A percentile compares a stretch with the other conserved stretches of the same genome.
These are phyloP conservation scores for Dictyostelium capitatum DNA, from an alignment of 78 protist species.

Conservation along the genomic window DNA sequence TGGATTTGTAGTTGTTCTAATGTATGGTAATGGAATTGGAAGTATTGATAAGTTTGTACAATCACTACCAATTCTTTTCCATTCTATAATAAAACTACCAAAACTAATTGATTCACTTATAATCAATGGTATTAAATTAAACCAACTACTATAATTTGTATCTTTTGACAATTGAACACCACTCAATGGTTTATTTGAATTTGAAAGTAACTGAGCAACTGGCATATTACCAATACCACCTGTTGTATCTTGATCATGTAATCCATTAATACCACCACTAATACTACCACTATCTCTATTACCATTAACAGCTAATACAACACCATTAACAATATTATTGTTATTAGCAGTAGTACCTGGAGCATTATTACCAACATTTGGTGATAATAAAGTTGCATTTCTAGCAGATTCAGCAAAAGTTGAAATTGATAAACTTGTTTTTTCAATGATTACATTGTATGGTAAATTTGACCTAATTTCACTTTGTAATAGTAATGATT, in stretches of 20 bases:
- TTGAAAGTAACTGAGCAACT: constrained; percentile 34
- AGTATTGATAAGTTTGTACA: not conserved
- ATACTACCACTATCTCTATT: too few relatives aligned
- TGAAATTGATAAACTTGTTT: constrained; percentile 19
- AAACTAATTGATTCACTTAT: constrained; percentile 60
- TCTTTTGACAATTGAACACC: constrained; percentile 19
- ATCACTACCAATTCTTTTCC: constrained; percentile 4
- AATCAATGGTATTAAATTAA: constrained; percentile 51
- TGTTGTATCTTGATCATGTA: not conserved
- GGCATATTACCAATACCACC: not conserved
- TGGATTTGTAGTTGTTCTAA: constrained; percentile 48
- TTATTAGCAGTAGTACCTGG: not conserved
- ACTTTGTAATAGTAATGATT: constrained; percentile 11
- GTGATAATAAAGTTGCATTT: not conserved
- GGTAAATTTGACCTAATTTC: constrained; percentile 54
- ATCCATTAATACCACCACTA: not conserved
- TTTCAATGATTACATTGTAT: constrained; percentile 18
- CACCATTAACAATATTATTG: not conserved
- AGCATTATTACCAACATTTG: constrained; percentile 8
- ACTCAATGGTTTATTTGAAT: not conserved
- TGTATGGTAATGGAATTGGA: constrained; percentile 50
- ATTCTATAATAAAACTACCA: constrained; percentile 32
- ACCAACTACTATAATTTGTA: constrained; percentile 51
- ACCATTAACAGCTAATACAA: too few relatives aligned
- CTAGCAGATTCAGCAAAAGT: constrained; percentile 30